These are phyloP conservation scores for Fusarium pseudoanthophilum DNA, from an alignment of 2,329 filamentous ascomycete species.

Conservation along the genomic window DNA sequence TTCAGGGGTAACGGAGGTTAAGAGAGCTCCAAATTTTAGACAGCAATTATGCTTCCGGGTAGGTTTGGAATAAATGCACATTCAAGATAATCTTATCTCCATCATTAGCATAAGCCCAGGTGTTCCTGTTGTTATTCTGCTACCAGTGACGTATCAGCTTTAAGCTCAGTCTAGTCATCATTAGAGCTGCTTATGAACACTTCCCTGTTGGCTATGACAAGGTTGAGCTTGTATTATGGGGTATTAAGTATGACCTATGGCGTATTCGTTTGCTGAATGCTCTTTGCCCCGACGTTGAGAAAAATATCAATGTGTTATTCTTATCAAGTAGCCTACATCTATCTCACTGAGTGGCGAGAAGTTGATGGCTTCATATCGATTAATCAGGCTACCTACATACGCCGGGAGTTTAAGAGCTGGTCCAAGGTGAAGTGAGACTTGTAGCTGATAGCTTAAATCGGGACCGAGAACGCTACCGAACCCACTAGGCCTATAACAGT, in stretches of 20 bases:
- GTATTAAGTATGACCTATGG: too few species aligned
- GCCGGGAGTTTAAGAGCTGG: neutral
- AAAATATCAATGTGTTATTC: too few species aligned
- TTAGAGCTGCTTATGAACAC: fast-evolving
- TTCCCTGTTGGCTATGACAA: fast-evolving
- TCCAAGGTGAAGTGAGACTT: neutral
- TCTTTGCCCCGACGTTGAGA: too few species aligned
- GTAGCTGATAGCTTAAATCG: neutral
- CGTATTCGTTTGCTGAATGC: too few species aligned
- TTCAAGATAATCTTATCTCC: neutral
- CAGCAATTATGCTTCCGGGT: neutral
- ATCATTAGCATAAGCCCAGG: fast-evolving
- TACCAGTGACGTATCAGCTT: neutral
- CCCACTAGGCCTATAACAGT: neutral
- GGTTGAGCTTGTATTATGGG: too few species aligned
- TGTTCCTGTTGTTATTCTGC: fast-evolving
- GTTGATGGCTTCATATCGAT: too few species aligned
- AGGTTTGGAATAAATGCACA: neutral
- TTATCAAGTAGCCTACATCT: too few species aligned
- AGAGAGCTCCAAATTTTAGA: neutral
- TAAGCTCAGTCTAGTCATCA: fast-evolving
- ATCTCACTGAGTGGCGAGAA: too few species aligned
- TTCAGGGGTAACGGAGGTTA: neutral
- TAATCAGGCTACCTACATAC: too few species aligned
- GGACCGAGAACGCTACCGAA: neutral